Percentiles rank a stretch among this genome's conserved stretches.
phyloP scores from a whole-genome alignment of 176 grass and related monocot genomes.

The bread wheat (Triticum aestivum) region IWGSC_CS_RefSeq_v2.1 NC_057812.1:115631642-115632141 shows the following conservation, averaged over 20 bases:
- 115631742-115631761: no score
- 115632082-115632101: no score
- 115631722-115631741: no score
- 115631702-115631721: no score
- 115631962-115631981: constrained; percentile 36
- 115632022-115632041: constrained; percentile 41
- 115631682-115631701: no score
- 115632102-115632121: no score
- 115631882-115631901: constrained; percentile 42
- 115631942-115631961: constrained; percentile 35
- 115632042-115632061: neutral
- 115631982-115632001: constrained; percentile 17
- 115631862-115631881: constrained; percentile 33
- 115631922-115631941: constrained; percentile 27
- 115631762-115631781: constrained; percentile 13
- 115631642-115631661: no score
- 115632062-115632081: constrained; percentile 36
- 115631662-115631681: no score
- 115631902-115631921: constrained; percentile 47
- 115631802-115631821: constrained; percentile 26
- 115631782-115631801: constrained; percentile 32
- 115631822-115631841: constrained; percentile 40
- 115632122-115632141: no score
- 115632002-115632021: neutral
- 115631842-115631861: neutral